A percentile compares a stretch with the other conserved stretches of the same genome.
Conservation (phyloP, 768 basidiomycete species). For the Pleurotus eryngii region DNA sequence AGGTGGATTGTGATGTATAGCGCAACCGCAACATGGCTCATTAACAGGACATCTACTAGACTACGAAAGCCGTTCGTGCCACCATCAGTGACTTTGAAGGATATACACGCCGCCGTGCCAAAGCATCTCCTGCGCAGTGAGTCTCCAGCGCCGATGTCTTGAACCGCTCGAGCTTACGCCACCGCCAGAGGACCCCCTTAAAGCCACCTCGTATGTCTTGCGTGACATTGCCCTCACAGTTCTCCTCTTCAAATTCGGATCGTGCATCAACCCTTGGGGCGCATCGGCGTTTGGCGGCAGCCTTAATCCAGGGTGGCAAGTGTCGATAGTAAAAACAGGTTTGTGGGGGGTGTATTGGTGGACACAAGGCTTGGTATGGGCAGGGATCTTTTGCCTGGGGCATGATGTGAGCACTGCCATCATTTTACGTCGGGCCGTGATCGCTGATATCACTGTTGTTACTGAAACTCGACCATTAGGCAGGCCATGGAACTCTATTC, state of each 20-base stretch:
- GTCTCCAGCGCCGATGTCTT: slow-evolving; percentile 2
- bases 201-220: slow-evolving; percentile 38
- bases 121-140: slow-evolving; percentile 46
- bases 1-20: slow-evolving; percentile 22
- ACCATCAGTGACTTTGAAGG: slow-evolving; percentile 46
- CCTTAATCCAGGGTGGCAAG: slow-evolving; percentile 27
- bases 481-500: slow-evolving; percentile 41
- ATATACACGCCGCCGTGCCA: slow-evolving; percentile 54
- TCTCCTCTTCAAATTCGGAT: slow-evolving; percentile 41
- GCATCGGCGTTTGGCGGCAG: slow-evolving; percentile 36
- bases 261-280: slow-evolving; percentile 38
- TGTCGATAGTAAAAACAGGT: slow-evolving; percentile 24
- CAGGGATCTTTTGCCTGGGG: slow-evolving; percentile 50
- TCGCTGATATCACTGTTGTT: no score
- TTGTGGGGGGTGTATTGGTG: slow-evolving; percentile 50
- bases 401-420: slow-evolving; percentile 20
- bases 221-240: slow-evolving; percentile 42
- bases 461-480: slow-evolving; percentile 16
- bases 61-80: slow-evolving; percentile 44
- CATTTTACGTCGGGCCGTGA: no score
- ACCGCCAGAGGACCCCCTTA: slow-evolving; percentile 31
- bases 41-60: slow-evolving; percentile 18
- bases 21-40: no score
- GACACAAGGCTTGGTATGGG: slow-evolving; percentile 48
- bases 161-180: background rate